Evolutionary conservation across 169 alveolate species (phyloP), one percentile per base, ranked within the genome.

Genomic region (Eimeria nieschulzi): DNA sequence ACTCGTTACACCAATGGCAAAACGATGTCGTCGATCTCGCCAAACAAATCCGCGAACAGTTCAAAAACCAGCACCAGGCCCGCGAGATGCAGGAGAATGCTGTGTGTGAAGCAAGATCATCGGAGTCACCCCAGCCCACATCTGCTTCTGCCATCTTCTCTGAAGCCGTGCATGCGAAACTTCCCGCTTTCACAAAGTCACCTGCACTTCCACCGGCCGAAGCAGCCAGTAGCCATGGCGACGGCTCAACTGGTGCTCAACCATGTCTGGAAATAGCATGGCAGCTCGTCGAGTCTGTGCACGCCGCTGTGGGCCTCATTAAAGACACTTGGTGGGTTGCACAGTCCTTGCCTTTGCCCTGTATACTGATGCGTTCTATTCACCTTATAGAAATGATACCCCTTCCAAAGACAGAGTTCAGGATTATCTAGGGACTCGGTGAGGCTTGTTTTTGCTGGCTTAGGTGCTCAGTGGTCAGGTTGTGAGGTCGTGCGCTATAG

Each of bases 291-390:
- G 61, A 80, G 75, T 59, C 21, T 23, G 76, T 80, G 12, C 88
- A 80, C 76, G 15, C 76, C 23, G 61, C 88, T 55, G 88, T 25
- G 61, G 33, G 51, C 33, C 88, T 80, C 2, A 66, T 80, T 19
- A 80, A 59, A 80, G 76, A 80, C 19, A 53, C 88, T 33, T 61
- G 88, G 88, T 80, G 39, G 61, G 88, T 80, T 80, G 88, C 75
- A 56, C 75, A 15, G 88, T 33, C 83, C 64, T 12, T 1, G 8
- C 23, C 13, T 51, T 26, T 25, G 25, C 10, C 7, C 23, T 33
- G 56, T n/a, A 7, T 25, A 33, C 59, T 5, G 9, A 19, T 19
- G 55, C 23, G 8, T 53, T 10, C 56, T 26, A 9, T 56, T 12
- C 7, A 2, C 9, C 17, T 33, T 17, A 33, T 56, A 5, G 9